Evolutionary conservation across 108 stramenopile species (phyloP), one percentile per base, ranked within the genome.

Genomic region (Tribonema minus): DNA sequence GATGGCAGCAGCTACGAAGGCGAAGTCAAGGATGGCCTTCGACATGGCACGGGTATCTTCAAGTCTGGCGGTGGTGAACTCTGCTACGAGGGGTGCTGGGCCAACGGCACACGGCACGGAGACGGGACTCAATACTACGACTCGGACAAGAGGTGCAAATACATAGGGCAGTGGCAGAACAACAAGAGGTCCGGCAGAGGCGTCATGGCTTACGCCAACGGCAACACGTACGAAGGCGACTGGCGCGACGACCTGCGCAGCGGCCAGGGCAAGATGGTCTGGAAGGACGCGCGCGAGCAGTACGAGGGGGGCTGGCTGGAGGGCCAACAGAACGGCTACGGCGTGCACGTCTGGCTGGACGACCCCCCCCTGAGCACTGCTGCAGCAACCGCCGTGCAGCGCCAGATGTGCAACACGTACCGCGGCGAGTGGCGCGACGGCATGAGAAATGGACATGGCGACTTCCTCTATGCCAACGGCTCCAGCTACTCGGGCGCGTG

Each of bases 361-460:
- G 69, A 59, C 2, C 3, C 1, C 58, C 58, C 4, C 28, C 6
- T 32, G 12, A 32, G 1, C 2, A 62, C 3, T 7, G n/a, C 61
- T 62, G 2, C n/a, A 31, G 7, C 61, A 31, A 2, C 61, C 61
- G 61, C 30, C 29, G 2, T 32, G 28, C 80, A 81, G 30, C 70
- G 71, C 33, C 76, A 78, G 76, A 81, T 78, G 76, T 77, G 75
- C 67, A 78, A 81, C 31, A 35, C 66, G n/a, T 84, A 84, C 73
- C 6, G 67, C 15, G 83, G 83, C 2, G 59, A 82, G 7, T 84
- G 80, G 74, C 64, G 9, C 23, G 67, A 40, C 23, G 80, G 80
- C 12, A 30, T 54, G 34, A 66, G 80, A 33, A 76, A 80, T 26
- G 82, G 80, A 2, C 70, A 80, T 37, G 82, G 82, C 2, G 63